Percentiles rank a stretch among this genome's conserved stretches.
phyloP scores from a whole-genome alignment of 2,329 filamentous ascomycete species.

The Claviceps maximensis region DNA sequence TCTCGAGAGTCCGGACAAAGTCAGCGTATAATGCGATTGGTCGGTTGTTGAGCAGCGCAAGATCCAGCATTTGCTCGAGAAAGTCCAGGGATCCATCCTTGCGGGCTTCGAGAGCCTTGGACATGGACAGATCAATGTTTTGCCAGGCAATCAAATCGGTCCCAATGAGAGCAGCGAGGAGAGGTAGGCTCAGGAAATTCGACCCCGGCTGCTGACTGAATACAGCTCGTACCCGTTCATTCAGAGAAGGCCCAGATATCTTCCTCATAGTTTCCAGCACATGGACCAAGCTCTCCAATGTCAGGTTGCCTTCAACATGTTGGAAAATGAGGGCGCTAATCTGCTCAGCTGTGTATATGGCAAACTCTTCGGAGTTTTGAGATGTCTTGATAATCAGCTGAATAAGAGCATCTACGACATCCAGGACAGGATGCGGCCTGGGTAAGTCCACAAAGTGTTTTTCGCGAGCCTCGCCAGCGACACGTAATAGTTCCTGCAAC shows the following conservation, averaged over 20 bases:
- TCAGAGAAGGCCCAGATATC: constrained; percentile 41
- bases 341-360: constrained; percentile 45
- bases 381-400: constrained; percentile 50
- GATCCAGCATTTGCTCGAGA: constrained; percentile 65
- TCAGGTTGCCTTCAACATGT: constrained; percentile 39
- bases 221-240: constrained; percentile 39
- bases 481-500: constrained; percentile 42
- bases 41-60: constrained; percentile 63
- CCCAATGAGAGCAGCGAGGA: constrained; percentile 43
- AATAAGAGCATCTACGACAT: constrained; percentile 48
- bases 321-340: constrained; percentile 45
- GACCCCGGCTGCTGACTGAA: constrained; percentile 45
- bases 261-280: constrained; percentile 47
- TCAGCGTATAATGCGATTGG: constrained; percentile 72
- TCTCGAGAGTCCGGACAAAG: constrained; percentile 71
- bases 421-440: constrained; percentile 44
- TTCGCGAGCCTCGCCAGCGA: constrained; percentile 39
- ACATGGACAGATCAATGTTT: constrained; percentile 56
- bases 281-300: constrained; percentile 49
- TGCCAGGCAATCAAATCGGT: constrained; percentile 51
- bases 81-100: constrained; percentile 65
- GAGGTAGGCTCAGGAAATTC: constrained; percentile 41
- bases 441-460: constrained; percentile 48
- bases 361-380: constrained; percentile 47
- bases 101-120: constrained; percentile 57